Evolutionary conservation across 441 rosid genomes (phyloP).

Genomic region (Gossypium armourianum): DNA sequence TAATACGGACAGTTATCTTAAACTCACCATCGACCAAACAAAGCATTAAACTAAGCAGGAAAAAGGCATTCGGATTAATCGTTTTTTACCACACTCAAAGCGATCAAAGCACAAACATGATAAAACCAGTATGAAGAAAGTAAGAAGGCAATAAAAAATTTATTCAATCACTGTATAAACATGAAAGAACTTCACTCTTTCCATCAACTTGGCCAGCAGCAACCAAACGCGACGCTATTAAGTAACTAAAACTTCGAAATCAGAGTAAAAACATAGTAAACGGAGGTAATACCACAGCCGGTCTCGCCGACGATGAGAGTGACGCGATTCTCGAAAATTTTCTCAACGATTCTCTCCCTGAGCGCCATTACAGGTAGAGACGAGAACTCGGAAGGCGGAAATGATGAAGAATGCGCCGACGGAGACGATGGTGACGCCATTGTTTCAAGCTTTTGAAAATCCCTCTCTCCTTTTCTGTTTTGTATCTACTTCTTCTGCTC

Average conservation of each 20-base stretch:
- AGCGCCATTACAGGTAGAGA: slow-evolving; percentile 68
- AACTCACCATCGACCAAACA: no score
- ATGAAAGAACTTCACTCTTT: background rate
- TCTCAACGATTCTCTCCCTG: slow-evolving; percentile 57
- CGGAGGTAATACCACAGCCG: slow-evolving; percentile 65
- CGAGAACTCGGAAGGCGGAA: slow-evolving; percentile 39
- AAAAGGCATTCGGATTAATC: background rate
- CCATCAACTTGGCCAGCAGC: background rate
- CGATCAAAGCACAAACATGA: background rate
- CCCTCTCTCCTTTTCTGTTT: background rate
- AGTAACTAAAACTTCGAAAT: background rate
- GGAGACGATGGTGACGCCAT: slow-evolving; percentile 44
- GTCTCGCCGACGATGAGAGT: slow-evolving; percentile 89
- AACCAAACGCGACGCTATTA: slow-evolving; percentile 5
- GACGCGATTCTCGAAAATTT: slow-evolving; percentile 76
- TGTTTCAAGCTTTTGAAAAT: slow-evolving; percentile 11
- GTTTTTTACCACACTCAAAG: background rate
- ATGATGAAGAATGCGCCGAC: slow-evolving; percentile 30
- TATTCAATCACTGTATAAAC: background rate
- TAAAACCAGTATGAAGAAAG: background rate
- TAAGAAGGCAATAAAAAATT: background rate
- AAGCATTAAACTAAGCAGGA: no score
- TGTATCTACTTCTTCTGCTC: background rate
- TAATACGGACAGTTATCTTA: no score
- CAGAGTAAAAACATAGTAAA: background rate